Percentiles rank a stretch among this genome's conserved stretches.
Conservation (phyloP, 1,139 yeast genomes). For the Blastobotrys proliferans region DNA sequence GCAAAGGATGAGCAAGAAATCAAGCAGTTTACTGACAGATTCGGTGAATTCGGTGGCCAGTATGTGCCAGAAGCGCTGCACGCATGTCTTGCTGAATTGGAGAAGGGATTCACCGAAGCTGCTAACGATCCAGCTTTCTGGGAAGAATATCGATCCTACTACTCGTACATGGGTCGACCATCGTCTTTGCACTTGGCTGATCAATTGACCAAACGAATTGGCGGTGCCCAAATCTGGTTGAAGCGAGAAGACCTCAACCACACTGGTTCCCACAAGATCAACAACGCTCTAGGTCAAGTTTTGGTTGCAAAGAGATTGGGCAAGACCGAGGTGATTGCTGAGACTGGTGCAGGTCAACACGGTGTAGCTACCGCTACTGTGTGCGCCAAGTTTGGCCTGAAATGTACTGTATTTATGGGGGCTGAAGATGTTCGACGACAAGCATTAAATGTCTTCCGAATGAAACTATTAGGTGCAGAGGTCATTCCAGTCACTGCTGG, state of each 20-base stretch:
- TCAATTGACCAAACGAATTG: constrained; percentile 80
- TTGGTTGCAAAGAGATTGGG: constrained; percentile 89
- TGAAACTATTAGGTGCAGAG: constrained; percentile 93
- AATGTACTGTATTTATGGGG: constrained; percentile 98
- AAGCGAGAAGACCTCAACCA: constrained; percentile 98
- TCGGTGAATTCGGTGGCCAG: constrained; percentile 98
- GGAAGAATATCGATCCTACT: constrained; percentile 82
- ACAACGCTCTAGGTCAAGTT: constrained; percentile 94
- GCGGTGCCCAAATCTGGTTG: constrained; percentile 97
- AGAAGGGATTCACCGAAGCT: constrained; percentile 80
- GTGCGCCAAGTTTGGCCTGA: constrained; percentile 93
- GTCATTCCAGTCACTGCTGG: constrained; percentile 94
- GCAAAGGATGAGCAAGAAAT: constrained; percentile 18
- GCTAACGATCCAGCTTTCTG: constrained; percentile 86
- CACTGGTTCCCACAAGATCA: constrained; percentile 96
- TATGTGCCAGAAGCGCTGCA: constrained; percentile 96
- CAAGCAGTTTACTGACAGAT: constrained; percentile 39
- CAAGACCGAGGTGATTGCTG: constrained; percentile 87
- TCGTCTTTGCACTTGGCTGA: constrained; percentile 89
- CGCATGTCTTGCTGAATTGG: constrained; percentile 85
- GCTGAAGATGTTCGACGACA: constrained; percentile 99
- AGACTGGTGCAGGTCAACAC: constrained; percentile 99
- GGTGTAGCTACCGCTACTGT: constrained; percentile 99
- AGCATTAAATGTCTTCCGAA: constrained; percentile 95
- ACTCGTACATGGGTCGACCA: constrained; percentile 93